Base-by-base conservation (phyloP, 352 stramenopile species). In the Albugo candida region DNA sequence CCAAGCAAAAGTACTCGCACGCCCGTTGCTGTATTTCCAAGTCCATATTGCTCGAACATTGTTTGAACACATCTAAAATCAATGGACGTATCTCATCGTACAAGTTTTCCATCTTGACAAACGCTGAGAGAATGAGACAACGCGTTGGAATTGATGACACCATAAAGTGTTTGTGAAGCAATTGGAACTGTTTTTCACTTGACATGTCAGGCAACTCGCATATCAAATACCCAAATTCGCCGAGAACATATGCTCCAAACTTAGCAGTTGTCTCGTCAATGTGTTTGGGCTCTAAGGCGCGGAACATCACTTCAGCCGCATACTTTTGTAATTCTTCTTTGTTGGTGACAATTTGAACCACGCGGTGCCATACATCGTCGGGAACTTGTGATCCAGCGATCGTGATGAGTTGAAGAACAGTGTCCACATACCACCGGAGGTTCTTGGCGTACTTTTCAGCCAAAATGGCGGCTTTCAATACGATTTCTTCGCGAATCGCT, bases 321-420 rank as follows among this genome's bases (percentile, higher is more conserved):
- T 98, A 98, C 24, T 76, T 68, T 55, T 97, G 91, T 39, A 98
- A 54, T 52, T 96, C 84, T 37, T 94, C 88, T 53, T 97, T 92
- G 73, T 98, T 98, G 16, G 93, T 98, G 21, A 98, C 86, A 62
- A 99, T 97, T 64, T 98, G 92, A 31, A 99, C 93, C n/a, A 97
- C 91, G 42, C 94, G 85, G 62, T 97, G 91, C 95, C 94, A 99
- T 35, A 98, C 95, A 44, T 94, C 79, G 64, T 97, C 87, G 43
- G 84, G 89, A 8, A 97, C 86, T 58, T 95, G 70, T 46, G 77
- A 78, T n/a, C 71, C 75, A 18, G 92, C 93, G 43, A 97, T 92
- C 17, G 84, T 93, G 55, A 98, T 94, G 16, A 98, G 74, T 58
- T 97, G 92, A 2, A 98, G 69, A 56, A 99, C 94, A 13, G 92